Evolutionary conservation across 164 flowering plant genomes (phyloP).

Genomic region (Tetrastigma voinierianum): DNA sequence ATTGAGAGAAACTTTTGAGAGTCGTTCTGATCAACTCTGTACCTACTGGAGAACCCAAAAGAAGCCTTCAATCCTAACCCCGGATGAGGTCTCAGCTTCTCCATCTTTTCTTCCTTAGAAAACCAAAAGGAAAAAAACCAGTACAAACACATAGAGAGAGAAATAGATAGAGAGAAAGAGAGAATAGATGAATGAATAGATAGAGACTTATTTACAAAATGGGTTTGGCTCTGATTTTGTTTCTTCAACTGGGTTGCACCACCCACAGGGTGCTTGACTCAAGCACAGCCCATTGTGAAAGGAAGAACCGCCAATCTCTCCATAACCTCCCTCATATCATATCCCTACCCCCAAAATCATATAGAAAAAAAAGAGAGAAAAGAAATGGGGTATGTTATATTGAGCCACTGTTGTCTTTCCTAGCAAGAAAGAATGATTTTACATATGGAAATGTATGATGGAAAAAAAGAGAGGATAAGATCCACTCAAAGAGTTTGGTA

Average conservation of each 20-base stretch:
- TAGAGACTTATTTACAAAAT: slow-evolving; percentile 12
- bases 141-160: not conserved
- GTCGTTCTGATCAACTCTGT: slow-evolving; percentile 21
- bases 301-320: slow-evolving; percentile 58
- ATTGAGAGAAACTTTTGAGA: slow-evolving; percentile 26
- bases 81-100: slow-evolving; percentile 8
- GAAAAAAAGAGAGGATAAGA: not conserved
- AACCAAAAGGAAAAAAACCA: not conserved
- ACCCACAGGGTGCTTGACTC: slow-evolving; percentile 42
- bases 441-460: not conserved
- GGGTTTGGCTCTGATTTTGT: slow-evolving; percentile 23
- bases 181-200: not conserved
- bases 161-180: not conserved
- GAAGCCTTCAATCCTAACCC: slow-evolving; percentile 11
- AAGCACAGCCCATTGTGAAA: slow-evolving; percentile 59
- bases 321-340: slow-evolving; percentile 40
- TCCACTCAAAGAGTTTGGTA: slow-evolving; percentile 8
- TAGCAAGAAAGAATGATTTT: slow-evolving; percentile 18
- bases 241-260: slow-evolving; percentile 17
- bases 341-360: not conserved
- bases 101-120: slow-evolving; percentile 13
- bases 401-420: slow-evolving; percentile 7
- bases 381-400: not conserved
- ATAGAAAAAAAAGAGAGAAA: no score
- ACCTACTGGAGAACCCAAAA: slow-evolving; percentile 14